Evolutionary conservation across 148 eudicot genomes (phyloP), one percentile per base, ranked within the genome.

Genomic region (Amaranthus cruentus): DNA sequence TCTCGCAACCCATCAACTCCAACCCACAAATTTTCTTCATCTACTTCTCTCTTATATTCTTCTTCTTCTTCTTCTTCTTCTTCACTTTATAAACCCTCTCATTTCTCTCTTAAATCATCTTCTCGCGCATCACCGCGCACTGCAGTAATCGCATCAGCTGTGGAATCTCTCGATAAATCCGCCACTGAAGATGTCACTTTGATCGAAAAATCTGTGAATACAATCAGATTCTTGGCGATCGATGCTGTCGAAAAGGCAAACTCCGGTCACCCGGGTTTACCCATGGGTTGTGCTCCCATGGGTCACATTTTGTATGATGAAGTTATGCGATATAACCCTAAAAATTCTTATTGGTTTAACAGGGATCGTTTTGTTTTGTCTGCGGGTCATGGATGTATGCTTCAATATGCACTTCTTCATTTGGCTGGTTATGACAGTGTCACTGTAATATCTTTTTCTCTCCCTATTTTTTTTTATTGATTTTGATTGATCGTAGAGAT

Each of bases 231-330:
- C 70, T 62, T 95, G 53, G 89, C 98, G 8, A 84, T 91, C 47
- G 98, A 95, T 82, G 98, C 98, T 2, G 97, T 95, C 9, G 98
- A n/a, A n/a, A n/a, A n/a, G n/a, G 97, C 98, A 38, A 95, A 95
- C 62, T 91, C 96, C 63, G 97, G 98, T n/a, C 98, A 95, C 76
- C 98, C 98, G 52, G 98, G 98, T 51, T 58, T 91, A 62, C 97
- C 98, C 75, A 95, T 95, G 97, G 98, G 98, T 0, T 95, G 98
- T 71, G 98, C 97, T 13, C 98, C 98, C 47, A 88, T 95, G 90
- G 98, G 93, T 28, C 97, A 95, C 53, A 81, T 95, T 7, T 72
- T 91, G 83, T 95, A 91, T 52, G 98, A 95, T 78, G 98, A 95
- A 79, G 75, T 95, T 56, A 90, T 95, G 97, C 77, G 83, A 82